phyloP scores from a whole-genome alignment of 148 eudicot genomes.

The Dysphania ambrosioides region DNA sequence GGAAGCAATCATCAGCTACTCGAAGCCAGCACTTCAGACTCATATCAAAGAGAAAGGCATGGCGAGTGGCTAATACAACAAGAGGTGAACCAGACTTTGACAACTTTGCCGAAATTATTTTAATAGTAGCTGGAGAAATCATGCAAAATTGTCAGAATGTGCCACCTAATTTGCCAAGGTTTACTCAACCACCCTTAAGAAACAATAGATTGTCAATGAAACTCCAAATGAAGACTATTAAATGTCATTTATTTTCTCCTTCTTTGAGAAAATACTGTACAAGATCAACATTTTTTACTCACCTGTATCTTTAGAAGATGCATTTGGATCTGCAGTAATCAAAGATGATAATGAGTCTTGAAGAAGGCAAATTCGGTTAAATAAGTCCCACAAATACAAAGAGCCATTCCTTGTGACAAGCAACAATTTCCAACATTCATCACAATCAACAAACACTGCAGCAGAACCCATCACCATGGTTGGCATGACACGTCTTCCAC shows the following conservation, averaged over 20 bases:
- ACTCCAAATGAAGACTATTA: not conserved
- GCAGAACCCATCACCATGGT: slow-evolving; percentile 93
- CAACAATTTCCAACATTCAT: slow-evolving; percentile 88
- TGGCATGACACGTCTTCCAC: slow-evolving; percentile 94
- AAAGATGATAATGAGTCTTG: slow-evolving; percentile 77
- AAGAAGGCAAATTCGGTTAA: slow-evolving; percentile 71
- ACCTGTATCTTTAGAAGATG: slow-evolving; percentile 64
- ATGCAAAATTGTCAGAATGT: slow-evolving; percentile 16
- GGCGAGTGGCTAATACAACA: slow-evolving; percentile 84
- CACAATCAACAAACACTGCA: slow-evolving; percentile 85
- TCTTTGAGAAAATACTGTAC: too few species aligned
- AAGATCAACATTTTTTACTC: slow-evolving; percentile 7
- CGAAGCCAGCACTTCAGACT: slow-evolving; percentile 90
- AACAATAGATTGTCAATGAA: not conserved
- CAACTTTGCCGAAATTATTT: slow-evolving; percentile 71
- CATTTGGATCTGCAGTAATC: slow-evolving; percentile 52
- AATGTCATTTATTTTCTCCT: too few species aligned
- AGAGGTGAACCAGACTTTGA: slow-evolving; percentile 79
- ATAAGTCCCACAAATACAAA: slow-evolving; percentile 83
- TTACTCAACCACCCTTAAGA: not conserved
- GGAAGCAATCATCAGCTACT: slow-evolving; percentile 93
- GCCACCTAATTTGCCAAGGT: not conserved
- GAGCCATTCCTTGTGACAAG: slow-evolving; percentile 88
- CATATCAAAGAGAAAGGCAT: slow-evolving; percentile 86
- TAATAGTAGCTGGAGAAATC: slow-evolving; percentile 52